phyloP scores from a whole-genome alignment of 2,329 filamentous ascomycete genomes.

The Fusarium domesticum region DNA sequence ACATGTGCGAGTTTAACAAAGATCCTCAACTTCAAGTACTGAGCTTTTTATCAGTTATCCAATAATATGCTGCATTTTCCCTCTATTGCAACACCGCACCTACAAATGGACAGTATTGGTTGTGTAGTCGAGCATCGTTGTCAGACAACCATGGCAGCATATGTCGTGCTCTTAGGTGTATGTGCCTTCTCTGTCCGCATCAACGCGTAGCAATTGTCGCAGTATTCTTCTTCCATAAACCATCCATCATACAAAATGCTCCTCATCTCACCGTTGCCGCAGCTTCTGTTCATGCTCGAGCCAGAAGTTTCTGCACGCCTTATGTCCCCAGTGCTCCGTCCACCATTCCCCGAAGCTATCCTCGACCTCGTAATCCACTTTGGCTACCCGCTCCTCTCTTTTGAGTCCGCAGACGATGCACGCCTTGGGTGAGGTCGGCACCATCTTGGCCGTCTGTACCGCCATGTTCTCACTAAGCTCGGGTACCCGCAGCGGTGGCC shows the following conservation, averaged over 20 bases:
- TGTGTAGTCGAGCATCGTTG: too few relatives aligned
- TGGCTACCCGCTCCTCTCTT: conserved; percentile 76
- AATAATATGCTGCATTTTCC: too few relatives aligned
- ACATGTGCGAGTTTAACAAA: too few relatives aligned
- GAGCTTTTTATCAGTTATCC: too few relatives aligned
- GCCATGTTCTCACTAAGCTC: conserved; percentile 68
- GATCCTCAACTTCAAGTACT: too few relatives aligned
- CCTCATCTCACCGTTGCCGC: conserved; percentile 63
- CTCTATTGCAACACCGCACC: too few relatives aligned
- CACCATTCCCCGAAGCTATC: conserved; percentile 98
- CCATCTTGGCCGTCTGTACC: conserved; percentile 68
- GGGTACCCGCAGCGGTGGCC: conserved; percentile 54
- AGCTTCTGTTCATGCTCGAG: conserved; percentile 68
- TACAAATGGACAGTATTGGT: too few relatives aligned
- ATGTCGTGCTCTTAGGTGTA: too few relatives aligned
- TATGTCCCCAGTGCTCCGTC: conserved; percentile 83
- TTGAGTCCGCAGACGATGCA: conserved; percentile 87
- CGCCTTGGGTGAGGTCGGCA: conserved; percentile 66
- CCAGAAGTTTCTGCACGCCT: conserved; percentile 83
- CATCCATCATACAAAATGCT: background rate
- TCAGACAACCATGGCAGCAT: too few relatives aligned
- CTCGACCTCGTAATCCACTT: conserved; percentile 72
- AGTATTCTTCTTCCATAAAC: background rate
- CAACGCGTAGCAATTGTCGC: too few relatives aligned
- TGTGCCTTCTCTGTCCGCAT: too few relatives aligned